Evolutionary conservation across 176 grass and related monocot genomes (phyloP), one percentile per base, ranked within the genome.

Genomic region (Tuctoria greenei): DNA sequence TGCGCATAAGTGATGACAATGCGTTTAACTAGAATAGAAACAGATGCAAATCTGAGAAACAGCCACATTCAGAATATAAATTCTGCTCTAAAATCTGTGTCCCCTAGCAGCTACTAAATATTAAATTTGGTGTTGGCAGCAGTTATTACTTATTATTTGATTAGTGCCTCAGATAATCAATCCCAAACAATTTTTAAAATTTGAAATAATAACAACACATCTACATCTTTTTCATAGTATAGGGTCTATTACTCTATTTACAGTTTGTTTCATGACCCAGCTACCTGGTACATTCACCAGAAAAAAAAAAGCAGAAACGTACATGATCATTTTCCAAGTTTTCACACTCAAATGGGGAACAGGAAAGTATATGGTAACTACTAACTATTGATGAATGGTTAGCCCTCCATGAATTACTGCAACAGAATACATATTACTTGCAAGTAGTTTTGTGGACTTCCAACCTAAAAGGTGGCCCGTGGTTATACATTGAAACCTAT

Each of bases 21-120:
- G n/a, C 47, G 42, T 47, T 71, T 83, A 49, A 4, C 51, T 24
- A 60, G 21, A 66, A 66, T 28, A 82, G 21, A 9, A 75, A 27
- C 69, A 69, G 63, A 10, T 82, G 68, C 14, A 68, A 85, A 75
- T 51, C 1, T 47, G 47, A 63, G 25, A 77, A 49, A 71, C 46
- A 76, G 10, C 26, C 71, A 69, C 20, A 45, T 45, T 44, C 21
- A 8, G 6, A 75, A 31, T 44, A 43, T 65, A 49, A 82, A 12
- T 40, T 43, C 78, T 61, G 20, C 49, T 8, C 21, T 16, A 68
- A 54, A 41, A 21, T 50, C 34, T 6, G 11, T 42, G 14, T 41
- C 1, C 42, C 58, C 17, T 37, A 66, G 4, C 34, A 82, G 50
- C 35, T 40, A 82, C 41, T 12, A 66, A 81, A 74, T 40, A 74